A percentile compares a stretch with the other conserved stretches of the same genome.
Conservation (phyloP, 192 early-diverging fungal species). For the Spinellus fusiger region DNA sequence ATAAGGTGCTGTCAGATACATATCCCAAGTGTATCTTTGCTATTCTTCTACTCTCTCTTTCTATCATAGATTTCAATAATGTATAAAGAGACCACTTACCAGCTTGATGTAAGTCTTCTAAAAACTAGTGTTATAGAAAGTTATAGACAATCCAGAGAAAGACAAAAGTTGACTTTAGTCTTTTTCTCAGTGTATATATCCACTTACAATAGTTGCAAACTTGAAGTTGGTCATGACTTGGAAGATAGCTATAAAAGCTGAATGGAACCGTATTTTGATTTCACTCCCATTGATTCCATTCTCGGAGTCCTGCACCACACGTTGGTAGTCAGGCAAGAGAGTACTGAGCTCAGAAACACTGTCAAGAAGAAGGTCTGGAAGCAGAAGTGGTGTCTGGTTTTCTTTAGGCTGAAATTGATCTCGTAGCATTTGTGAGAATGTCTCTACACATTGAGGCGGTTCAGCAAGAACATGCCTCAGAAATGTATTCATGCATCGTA, state of each 20-base stretch:
- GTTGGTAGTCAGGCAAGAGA: conserved; percentile 5
- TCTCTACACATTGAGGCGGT: conserved; percentile 2
- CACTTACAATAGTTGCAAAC: conserved; percentile 27
- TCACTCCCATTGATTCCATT: conserved; percentile 18
- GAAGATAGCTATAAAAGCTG: conserved; percentile 27
- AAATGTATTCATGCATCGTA: conserved; percentile 23
- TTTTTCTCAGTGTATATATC: not conserved
- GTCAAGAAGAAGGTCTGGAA: conserved; percentile 21
- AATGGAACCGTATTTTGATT: conserved; percentile 26
- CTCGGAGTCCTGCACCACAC: conserved; percentile 1
- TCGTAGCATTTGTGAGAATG: conserved; percentile 18
- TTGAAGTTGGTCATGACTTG: conserved; percentile 27
- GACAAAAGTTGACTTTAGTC: not conserved
- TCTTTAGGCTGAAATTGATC: conserved; percentile 10
- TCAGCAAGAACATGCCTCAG: conserved; percentile 24
- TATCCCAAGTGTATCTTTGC: not conserved
- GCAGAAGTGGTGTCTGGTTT: not conserved
- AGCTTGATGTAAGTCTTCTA: conserved; percentile 35
- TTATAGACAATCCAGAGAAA: not conserved
- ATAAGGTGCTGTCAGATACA: not conserved
- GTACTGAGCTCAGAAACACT: conserved; percentile 22
- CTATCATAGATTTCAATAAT: not conserved
- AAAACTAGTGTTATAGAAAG: conserved; percentile 12
- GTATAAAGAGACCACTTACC: conserved; percentile 9
- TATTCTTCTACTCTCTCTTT: not conserved